These are phyloP conservation scores for Antitrichia curtipendula DNA, from an alignment of 225 moss, liverwort and hornwort genomes.

Conservation along the genomic window DNA sequence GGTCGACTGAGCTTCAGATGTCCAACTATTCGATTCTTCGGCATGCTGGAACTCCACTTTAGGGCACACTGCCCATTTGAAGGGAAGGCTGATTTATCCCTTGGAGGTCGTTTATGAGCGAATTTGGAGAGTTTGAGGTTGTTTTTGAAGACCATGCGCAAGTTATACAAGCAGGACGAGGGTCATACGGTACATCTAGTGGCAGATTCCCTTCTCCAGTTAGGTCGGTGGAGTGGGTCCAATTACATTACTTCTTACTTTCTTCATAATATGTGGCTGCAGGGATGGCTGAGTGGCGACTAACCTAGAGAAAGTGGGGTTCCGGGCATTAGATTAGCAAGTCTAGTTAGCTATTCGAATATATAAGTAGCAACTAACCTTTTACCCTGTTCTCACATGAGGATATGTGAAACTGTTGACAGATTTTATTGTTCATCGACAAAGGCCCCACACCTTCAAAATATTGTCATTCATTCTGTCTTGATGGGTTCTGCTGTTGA, in stretches of 20 bases:
- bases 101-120: background rate
- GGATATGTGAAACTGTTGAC: background rate
- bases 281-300: background rate
- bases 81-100: background rate
- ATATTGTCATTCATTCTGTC: background rate
- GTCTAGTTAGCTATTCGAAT: background rate
- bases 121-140: background rate
- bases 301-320: background rate
- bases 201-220: background rate
- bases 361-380: background rate
- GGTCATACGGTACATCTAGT: background rate
- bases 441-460: background rate
- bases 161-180: background rate
- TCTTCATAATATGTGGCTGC: background rate
- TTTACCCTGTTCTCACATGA: background rate
- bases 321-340: background rate
- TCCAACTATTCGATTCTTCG: background rate
- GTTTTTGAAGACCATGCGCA: background rate
- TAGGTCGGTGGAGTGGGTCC: background rate
- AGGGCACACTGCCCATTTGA: background rate
- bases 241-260: background rate
- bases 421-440: background rate
- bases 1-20: conserved; percentile 12
- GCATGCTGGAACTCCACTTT: background rate
- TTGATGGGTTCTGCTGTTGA: background rate